Base-by-base conservation (phyloP, 2,329 filamentous ascomycete species). In the Phaeosphaeriaceae sp. region DNA sequence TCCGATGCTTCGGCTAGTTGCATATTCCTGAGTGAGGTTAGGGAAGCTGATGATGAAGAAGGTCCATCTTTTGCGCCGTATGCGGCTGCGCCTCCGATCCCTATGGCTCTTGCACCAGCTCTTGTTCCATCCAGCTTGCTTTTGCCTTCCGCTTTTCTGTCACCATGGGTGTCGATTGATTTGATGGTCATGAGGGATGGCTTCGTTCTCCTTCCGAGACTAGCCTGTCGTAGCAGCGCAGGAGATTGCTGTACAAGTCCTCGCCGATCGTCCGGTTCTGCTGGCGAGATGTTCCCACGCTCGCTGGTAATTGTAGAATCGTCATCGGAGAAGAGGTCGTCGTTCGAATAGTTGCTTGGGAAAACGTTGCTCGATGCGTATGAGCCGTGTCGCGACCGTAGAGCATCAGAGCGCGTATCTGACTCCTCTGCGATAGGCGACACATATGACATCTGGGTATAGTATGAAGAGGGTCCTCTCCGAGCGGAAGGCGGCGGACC, bases 321-420 rank as follows among this genome's bases (percentile, higher is more conserved):
- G 13, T 78, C 76, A 22, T 79, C 77, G 3, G 75, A 78, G 15
- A 66, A 70, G 7, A 71, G 58, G 9, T 65, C 70, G 20, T 74
- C 75, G 44, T 80, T 76, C 4, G 76, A 63, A 58, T 82, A 81
- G 42, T 78, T 69, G 24, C 76, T 75, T 0, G 82, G 81, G 41
- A 83, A 82, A 0, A 80, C 81, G 58, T 80, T 82, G 61, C 81
- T 83, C 22, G 81, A 83, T 19, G 81, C 80, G 56, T 78, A 82
- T 1, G 81, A 83, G 13, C 75, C 77, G 52, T 75, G 75, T 33
- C 74, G 74, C 13, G 78, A 79, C 44, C 71, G 71, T 31, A 77
- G 71, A n/a, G 73, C 78, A 51, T 81, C 76, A 3, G 79, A 78
- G 51, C 82, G 72, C 33, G 75, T 76, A 54, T 83, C 81, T 6